Evolutionary conservation across 164 flowering plant species (phyloP).

Genomic region (Platanus orientalis): DNA sequence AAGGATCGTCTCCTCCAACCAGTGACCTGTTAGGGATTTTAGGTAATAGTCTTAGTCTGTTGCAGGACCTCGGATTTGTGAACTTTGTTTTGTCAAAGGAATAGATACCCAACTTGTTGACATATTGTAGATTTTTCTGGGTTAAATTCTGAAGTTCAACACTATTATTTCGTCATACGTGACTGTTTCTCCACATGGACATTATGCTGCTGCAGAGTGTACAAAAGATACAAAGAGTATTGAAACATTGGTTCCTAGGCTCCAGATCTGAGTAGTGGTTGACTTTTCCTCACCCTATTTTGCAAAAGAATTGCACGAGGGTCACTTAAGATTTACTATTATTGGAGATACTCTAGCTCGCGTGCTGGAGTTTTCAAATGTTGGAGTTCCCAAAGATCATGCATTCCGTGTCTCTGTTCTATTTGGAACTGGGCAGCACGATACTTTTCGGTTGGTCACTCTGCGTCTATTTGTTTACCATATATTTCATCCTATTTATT

Average conservation of each 20-base stretch:
- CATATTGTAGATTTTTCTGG: not conserved
- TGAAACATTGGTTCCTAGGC: conserved; percentile 75
- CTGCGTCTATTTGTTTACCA: no score
- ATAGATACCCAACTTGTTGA: conserved; percentile 85
- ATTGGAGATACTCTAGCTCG: conserved; percentile 92
- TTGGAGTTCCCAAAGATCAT: no score
- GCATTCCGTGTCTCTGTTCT: no score
- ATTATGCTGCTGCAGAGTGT: conserved; percentile 50
- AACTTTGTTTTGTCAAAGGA: conserved; percentile 59
- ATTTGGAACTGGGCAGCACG: no score
- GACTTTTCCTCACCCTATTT: conserved; percentile 98
- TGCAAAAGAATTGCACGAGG: conserved; percentile 99
- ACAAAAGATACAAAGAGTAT: conserved; percentile 71
- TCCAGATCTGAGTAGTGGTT: conserved; percentile 68
- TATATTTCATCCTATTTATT: no score
- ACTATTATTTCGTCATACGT: no score
- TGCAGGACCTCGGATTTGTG: conserved; percentile 91
- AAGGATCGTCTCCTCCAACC: no score
- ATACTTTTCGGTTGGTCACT: no score
- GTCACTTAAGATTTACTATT: conserved; percentile 91
- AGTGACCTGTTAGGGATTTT: no score
- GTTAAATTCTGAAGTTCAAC: not conserved
- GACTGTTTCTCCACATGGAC: not conserved
- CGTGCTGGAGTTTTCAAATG: conserved; percentile 90
- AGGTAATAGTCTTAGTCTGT: conserved; percentile 70